Evolutionary conservation across 108 stramenopile species (phyloP), one percentile per base, ranked within the genome.

Genomic region (Parietichytrium sp.): DNA sequence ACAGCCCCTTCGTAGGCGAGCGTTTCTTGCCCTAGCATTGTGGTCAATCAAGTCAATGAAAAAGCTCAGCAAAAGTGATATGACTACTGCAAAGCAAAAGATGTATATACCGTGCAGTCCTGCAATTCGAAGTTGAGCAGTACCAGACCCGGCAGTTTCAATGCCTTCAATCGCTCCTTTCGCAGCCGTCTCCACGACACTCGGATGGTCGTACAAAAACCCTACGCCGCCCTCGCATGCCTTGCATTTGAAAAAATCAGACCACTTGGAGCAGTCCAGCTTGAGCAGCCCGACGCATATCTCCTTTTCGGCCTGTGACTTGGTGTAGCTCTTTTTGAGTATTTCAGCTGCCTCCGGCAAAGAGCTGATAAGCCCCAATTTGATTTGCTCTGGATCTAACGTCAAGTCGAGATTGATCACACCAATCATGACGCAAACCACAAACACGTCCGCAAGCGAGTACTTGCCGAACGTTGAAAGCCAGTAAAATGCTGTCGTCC

Each of bases 351-450:
- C 51, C 0, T 48, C 72, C 1, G 93, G 92, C n/a, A 94, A 49
- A 61, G 93, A 82, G 8, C 87, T 54, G 29, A 89, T 78, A 2
- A 94, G 25, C 3, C 92, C 93, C 0, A 79, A 13, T 20, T 88
- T 86, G 49, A 93, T 90, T 47, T 83, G 87, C 20, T 77, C 83
- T 10, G 92, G 91, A 87, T 91, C 84, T 4, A 94, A 88, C 2
- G 85, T 61, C 91, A 92, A 92, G 84, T 94, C 92, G 47, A 94
- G 81, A 78, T 93, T 85, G 23, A 94, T 52, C 0, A 94, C 92
- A 29, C 92, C 92, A 26, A 94, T 93, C 86, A 94, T 90, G 82
- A 93, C 92, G 84, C 93, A 94, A 3, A 94, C 92, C 13, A 92
- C 91, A 54, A 93, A 79, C 3, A 93, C 92, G 83, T 94, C 93